Evolutionary conservation across 805 yeast genomes (phyloP), one percentile per base, ranked within the genome.

Genomic region (Starmera quercuum): DNA sequence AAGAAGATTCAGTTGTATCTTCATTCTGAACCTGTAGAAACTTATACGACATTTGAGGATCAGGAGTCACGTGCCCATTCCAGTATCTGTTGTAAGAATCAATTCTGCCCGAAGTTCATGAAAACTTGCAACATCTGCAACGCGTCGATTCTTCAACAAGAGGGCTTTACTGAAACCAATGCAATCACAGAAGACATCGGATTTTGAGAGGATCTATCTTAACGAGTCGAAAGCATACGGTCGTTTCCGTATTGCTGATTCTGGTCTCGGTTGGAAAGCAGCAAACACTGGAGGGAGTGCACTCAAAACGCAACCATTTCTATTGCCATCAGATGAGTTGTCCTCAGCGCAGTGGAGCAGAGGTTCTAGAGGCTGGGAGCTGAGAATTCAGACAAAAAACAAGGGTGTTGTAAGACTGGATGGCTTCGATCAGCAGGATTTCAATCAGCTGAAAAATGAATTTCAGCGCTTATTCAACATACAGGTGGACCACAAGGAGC

Each of bases 211-310:
- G 56, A 86, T 92, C 44, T 88, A 85, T 56, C 66, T 86, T 56
- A 88, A 92, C 59, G 95, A 83, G 58, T 83, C 95, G 35, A 77
- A 77, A 46, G 66, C 71, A 26, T 73, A 75, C 30, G 99, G 99
- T 17, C 79, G 94, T 47, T 80, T 90, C 71, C 85, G 98, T 61
- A 75, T 92, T 42, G 95, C 97, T 11, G 92, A 83, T 42, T 78
- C 94, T n/a, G 99, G 99, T 32, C 70, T 92, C 20, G 99, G 99
- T 30, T 92, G 99, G 99, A 90, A 90, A 54, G 79, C 79, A 1
- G 63, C 77, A 2, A 55, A 73, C 13, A 61, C 69, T 6, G 71
- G 69, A 11, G 64, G 68, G 26, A 59, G 70, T 17, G 62, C 69
- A 26, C 63, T 63, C 19, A 66, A 67, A 37, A 67, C 73, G 10